phyloP scores from a whole-genome alignment of 768 basidiomycete species.

The Macrolepiota albuminosa region DNA sequence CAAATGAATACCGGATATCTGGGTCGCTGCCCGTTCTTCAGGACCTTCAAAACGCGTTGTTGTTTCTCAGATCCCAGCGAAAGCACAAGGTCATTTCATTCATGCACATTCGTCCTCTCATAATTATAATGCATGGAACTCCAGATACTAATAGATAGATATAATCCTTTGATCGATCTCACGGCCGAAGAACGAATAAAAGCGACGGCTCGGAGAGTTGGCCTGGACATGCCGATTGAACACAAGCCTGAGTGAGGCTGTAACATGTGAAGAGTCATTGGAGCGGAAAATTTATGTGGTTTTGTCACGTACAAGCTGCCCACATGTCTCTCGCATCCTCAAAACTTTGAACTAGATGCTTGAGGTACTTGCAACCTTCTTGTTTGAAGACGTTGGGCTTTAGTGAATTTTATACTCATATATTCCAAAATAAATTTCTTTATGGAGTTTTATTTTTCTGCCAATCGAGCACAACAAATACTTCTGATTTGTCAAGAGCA shows the following conservation, averaged over 20 bases:
- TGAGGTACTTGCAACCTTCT: background rate
- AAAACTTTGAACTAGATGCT: background rate
- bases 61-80: constrained; percentile 70
- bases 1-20: constrained; percentile 35
- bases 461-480: background rate
- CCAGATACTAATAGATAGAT: constrained; percentile 76
- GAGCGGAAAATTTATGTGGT: background rate
- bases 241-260: constrained; percentile 21
- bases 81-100: constrained; percentile 61
- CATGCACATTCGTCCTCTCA: background rate
- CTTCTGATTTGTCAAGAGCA: too few relatives aligned
- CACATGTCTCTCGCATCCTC: background rate
- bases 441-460: background rate
- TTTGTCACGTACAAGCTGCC: background rate
- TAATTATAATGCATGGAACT: background rate
- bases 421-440: background rate
- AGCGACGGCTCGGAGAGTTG: constrained; percentile 84
- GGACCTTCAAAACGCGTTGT: constrained; percentile 54
- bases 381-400: background rate
- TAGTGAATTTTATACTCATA: background rate
- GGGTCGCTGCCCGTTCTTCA: constrained; percentile 26
- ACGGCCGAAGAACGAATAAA: constrained; percentile 75
- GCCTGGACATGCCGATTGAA: constrained; percentile 72
- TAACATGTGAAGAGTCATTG: background rate
- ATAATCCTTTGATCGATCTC: constrained; percentile 82